A percentile compares a stretch with the other conserved stretches of the same genome.
These are phyloP conservation scores for Diaporthe citriasiana DNA, from an alignment of 2,329 filamentous ascomycete genomes.

Conservation along the genomic window DNA sequence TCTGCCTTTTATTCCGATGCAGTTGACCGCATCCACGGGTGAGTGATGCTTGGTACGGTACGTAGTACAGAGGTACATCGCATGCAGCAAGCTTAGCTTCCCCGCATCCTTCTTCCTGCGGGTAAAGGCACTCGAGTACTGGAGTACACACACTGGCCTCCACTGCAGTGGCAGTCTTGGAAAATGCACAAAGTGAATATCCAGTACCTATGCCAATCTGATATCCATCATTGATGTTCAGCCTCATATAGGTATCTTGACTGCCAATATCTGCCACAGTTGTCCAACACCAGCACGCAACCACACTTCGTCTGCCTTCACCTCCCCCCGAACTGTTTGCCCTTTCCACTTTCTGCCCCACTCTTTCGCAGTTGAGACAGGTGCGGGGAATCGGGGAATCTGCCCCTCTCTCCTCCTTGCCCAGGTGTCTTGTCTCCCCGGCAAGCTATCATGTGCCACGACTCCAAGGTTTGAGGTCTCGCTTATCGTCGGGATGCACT, in stretches of 20 bases:
- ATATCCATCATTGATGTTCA: not conserved
- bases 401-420: not conserved
- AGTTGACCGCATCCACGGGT: not conserved
- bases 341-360: not conserved
- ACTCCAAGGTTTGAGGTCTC: slow-evolving; percentile 14
- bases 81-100: not conserved
- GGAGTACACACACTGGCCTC: not conserved
- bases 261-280: not conserved
- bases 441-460: slow-evolving; percentile 12
- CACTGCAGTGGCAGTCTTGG: not conserved
- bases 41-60: not conserved
- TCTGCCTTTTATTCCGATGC: not conserved
- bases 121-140: not conserved
- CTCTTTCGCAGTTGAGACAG: not conserved
- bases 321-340: not conserved
- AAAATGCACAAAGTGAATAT: not conserved
- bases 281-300: not conserved
- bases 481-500: slow-evolving; percentile 42
- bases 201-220: not conserved
- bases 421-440: not conserved
- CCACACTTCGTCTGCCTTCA: not conserved
- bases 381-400: slow-evolving; percentile 5
- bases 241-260: not conserved
- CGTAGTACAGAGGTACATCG: not conserved
- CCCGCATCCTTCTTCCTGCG: slow-evolving; percentile 1